Conservation (phyloP, 768 basidiomycete species). For the Rhodotorula diobovata region DNA sequence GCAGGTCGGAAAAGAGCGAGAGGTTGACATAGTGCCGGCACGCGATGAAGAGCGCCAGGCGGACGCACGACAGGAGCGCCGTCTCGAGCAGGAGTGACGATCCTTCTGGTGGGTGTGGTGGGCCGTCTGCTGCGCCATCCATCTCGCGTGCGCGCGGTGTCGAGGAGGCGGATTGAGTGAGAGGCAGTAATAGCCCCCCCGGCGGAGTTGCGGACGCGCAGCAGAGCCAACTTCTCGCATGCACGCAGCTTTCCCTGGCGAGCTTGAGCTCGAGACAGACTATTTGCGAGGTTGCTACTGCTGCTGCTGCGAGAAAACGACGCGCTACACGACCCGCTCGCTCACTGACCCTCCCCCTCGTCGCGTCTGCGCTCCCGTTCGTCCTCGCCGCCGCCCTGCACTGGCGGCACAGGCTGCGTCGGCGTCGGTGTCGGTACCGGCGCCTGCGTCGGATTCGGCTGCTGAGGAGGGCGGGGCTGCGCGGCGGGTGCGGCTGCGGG, state of each 20-base stretch:
- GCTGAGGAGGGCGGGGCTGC: background rate
- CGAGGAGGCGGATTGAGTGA: too few species aligned
- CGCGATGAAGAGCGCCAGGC: constrained; percentile 38
- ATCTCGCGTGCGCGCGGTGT: background rate
- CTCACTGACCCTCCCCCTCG: background rate
- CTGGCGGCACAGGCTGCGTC: background rate
- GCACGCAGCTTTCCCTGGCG: too few species aligned
- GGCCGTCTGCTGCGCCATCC: background rate
- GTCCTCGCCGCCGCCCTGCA: background rate
- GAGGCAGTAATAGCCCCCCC: too few species aligned
- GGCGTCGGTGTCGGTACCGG: background rate
- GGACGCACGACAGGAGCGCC: constrained; percentile 24
- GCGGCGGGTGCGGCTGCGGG: constrained; percentile 5
- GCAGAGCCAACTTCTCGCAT: too few species aligned
- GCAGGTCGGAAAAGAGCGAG: constrained; percentile 39
- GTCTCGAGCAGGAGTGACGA: constrained; percentile 21
- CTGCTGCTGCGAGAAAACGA: background rate
- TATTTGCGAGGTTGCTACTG: background rate
- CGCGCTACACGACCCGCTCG: background rate
- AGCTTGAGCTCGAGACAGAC: too few species aligned
- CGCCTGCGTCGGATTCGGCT: background rate
- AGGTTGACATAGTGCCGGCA: constrained; percentile 38
- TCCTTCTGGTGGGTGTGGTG: background rate
- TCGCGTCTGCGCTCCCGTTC: background rate
- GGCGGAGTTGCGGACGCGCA: too few species aligned